These are phyloP conservation scores for Ustilago loliicola DNA, from an alignment of 1,284 basidiomycete genomes.

Conservation along the genomic window DNA sequence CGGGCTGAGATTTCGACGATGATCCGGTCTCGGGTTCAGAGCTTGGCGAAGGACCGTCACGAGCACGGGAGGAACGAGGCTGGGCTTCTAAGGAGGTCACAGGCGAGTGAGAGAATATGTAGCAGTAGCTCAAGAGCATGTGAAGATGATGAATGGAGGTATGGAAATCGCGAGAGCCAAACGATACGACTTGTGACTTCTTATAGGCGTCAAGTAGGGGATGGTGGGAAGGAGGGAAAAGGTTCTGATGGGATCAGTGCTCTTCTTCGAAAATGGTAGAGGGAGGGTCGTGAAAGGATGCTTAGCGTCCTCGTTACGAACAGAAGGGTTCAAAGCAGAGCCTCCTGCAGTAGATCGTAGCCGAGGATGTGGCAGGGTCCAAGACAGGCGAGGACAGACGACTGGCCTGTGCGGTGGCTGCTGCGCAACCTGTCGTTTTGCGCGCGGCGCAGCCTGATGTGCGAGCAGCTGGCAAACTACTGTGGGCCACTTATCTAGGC, in stretches of 20 bases:
- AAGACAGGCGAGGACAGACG: no score
- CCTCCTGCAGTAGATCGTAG: no score
- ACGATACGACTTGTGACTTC: not conserved
- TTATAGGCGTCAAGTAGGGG: not conserved
- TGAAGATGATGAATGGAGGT: not conserved
- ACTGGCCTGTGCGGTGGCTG: no score
- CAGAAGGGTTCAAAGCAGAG: no score
- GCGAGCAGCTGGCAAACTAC: no score
- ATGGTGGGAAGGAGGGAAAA: not conserved
- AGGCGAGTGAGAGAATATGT: slow-evolving; percentile 35
- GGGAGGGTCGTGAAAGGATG: no score
- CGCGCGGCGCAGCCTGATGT: no score
- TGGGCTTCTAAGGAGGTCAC: slow-evolving; percentile 9
- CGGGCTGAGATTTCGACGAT: not conserved
- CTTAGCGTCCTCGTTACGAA: no score
- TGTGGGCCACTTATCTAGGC: no score
- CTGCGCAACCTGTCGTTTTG: no score
- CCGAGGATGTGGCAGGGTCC: no score
- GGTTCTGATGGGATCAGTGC: not conserved
- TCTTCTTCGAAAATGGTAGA: not conserved
- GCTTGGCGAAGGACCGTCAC: not conserved
- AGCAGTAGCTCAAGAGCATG: slow-evolving; percentile 43
- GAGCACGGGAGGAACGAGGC: not conserved
- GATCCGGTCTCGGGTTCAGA: not conserved
- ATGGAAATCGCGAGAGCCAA: no score